These are phyloP conservation scores for Cicer cuneatum DNA, from an alignment of 306 rosid genomes.

Conservation along the genomic window DNA sequence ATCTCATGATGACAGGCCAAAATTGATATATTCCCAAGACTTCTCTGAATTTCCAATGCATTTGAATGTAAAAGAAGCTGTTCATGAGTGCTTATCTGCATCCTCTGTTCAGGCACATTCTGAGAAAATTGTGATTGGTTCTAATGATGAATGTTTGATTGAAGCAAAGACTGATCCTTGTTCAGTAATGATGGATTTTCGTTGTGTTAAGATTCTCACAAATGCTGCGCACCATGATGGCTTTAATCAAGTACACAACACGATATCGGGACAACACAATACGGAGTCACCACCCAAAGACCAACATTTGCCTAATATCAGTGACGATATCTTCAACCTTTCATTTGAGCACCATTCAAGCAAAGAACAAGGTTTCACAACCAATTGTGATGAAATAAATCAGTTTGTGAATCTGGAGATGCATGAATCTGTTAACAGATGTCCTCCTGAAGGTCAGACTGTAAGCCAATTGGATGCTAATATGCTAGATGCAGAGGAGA, in stretches of 20 bases:
- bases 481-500: slow-evolving; percentile 34
- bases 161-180: slow-evolving; percentile 19
- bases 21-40: slow-evolving; percentile 35
- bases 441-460: slow-evolving; percentile 39
- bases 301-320: slow-evolving; percentile 23
- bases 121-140: slow-evolving; percentile 34
- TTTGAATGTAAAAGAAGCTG: slow-evolving; percentile 28
- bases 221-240: slow-evolving; percentile 31
- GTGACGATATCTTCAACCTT: slow-evolving; percentile 12
- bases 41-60: slow-evolving; percentile 38
- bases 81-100: slow-evolving; percentile 37
- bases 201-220: slow-evolving; percentile 35
- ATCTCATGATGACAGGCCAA: slow-evolving; percentile 39
- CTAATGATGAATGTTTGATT: slow-evolving; percentile 17
- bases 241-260: slow-evolving; percentile 25
- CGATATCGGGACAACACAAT: background rate
- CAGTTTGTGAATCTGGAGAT: slow-evolving; percentile 36
- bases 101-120: slow-evolving; percentile 39
- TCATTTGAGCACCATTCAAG: slow-evolving; percentile 33
- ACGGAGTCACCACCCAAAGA: slow-evolving; percentile 34
- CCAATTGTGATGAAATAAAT: slow-evolving; percentile 20
- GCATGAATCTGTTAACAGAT: slow-evolving; percentile 19
- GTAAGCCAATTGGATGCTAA: slow-evolving; percentile 27
- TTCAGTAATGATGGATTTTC: slow-evolving; percentile 8
- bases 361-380: slow-evolving; percentile 22